Conservation (phyloP, 768 basidiomycete species). For the Collybia mongolica region DNA sequence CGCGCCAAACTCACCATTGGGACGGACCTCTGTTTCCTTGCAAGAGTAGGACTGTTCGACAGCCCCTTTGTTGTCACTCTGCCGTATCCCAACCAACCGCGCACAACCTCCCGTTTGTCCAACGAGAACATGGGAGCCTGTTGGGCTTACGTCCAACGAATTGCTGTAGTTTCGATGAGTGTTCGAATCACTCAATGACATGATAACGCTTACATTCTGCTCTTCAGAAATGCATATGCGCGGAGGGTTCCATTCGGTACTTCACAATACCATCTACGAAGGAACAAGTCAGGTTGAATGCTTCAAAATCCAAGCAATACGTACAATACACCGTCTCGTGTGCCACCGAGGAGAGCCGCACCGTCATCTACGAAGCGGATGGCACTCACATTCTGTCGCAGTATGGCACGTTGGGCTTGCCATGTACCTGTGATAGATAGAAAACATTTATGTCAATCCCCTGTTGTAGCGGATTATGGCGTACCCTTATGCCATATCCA, state of each 20-base stretch:
- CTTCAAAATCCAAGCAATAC: constrained; percentile 15
- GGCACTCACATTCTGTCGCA: constrained; percentile 62
- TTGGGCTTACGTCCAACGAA: constrained; percentile 50
- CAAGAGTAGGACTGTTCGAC: constrained; percentile 53
- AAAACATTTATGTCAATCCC: constrained; percentile 1
- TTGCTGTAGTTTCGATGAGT: constrained; percentile 30
- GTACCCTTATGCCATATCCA: constrained; percentile 62
- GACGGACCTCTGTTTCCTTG: constrained; percentile 35
- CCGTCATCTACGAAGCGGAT: constrained; percentile 66
- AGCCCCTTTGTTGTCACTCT: constrained; percentile 48
- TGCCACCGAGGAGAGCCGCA: constrained; percentile 63
- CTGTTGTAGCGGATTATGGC: background rate
- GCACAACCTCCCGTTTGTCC: constrained; percentile 49
- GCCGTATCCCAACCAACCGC: constrained; percentile 48
- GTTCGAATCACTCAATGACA: background rate
- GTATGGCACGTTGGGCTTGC: constrained; percentile 63
- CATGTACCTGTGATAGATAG: constrained; percentile 45
- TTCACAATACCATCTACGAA: constrained; percentile 62
- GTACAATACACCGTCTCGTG: constrained; percentile 67
- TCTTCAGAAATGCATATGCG: constrained; percentile 56
- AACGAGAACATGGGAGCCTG: constrained; percentile 51
- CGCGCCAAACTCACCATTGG: constrained; percentile 40
- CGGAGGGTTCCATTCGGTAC: constrained; percentile 66
- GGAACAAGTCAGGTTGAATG: constrained; percentile 1
- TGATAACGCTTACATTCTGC: constrained; percentile 48